phyloP scores from a whole-genome alignment of 768 basidiomycete genomes.

The Psilocybe subaeruginosa region DNA sequence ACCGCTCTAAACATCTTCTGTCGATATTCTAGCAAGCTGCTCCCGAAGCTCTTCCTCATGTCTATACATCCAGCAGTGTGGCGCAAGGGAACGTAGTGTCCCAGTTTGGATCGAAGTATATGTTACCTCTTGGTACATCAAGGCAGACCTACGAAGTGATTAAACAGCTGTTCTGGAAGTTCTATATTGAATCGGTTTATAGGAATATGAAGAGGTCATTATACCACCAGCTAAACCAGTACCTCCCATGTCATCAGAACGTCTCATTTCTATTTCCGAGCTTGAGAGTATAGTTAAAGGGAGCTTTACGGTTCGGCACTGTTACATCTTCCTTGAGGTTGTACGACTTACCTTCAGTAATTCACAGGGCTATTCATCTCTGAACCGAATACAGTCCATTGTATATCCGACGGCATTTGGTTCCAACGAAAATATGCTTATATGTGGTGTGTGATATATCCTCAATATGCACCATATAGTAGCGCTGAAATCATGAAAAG shows the following conservation, averaged over 20 bases:
- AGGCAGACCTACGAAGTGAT: constrained; percentile 67
- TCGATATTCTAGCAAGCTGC: constrained; percentile 43
- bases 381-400: constrained; percentile 96
- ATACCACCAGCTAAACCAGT: constrained; percentile 84
- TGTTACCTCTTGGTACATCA: constrained; percentile 82
- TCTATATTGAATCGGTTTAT: not conserved
- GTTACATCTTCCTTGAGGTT: not conserved
- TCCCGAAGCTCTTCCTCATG: constrained; percentile 78
- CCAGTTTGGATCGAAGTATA: constrained; percentile 74
- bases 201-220: constrained; percentile 90
- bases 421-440: constrained; percentile 95
- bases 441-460: constrained; percentile 68
- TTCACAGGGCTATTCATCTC: constrained; percentile 76
- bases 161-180: constrained; percentile 10
- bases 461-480: constrained; percentile 3
- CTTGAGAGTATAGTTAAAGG: constrained; percentile 78
- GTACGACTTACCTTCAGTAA: not conserved
- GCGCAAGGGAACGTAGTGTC: constrained; percentile 69
- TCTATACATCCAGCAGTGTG: constrained; percentile 74
- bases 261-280: constrained; percentile 69
- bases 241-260: constrained; percentile 73
- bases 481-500: constrained; percentile 38
- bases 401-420: constrained; percentile 91
- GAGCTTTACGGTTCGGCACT: constrained; percentile 72
- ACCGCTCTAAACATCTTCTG: not conserved